A percentile compares a stretch with the other conserved stretches of the same genome.
These are phyloP conservation scores for Verticillium dahliae DNA, from an alignment of 2,329 filamentous ascomycete genomes.

Conservation along the genomic window DNA sequence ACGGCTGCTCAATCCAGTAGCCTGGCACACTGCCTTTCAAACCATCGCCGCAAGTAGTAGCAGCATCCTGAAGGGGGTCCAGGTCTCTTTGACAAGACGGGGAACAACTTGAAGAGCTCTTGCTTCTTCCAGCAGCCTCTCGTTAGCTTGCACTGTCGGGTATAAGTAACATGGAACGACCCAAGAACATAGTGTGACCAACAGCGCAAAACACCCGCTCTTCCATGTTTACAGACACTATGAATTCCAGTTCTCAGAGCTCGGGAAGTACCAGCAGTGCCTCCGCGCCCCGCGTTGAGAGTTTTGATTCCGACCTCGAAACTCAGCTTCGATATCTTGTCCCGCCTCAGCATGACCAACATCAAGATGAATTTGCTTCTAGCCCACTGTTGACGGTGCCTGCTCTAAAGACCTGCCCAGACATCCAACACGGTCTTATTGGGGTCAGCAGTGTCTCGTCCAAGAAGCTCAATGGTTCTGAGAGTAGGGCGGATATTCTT, in stretches of 20 bases:
- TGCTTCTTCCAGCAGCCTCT: no score
- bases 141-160: no score
- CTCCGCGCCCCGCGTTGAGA: not conserved
- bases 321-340: not conserved
- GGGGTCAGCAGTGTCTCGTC: constrained; percentile 11
- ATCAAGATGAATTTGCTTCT: constrained; percentile 2
- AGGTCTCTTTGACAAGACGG: no score
- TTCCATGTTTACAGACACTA: not conserved
- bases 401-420: not conserved
- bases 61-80: no score
- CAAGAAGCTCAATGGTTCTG: not conserved
- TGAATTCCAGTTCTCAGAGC: not conserved
- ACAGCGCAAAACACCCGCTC: no score
- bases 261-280: not conserved
- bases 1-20: no score
- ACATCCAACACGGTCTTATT: constrained; percentile 12
- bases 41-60: no score
- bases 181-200: no score
- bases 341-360: not conserved
- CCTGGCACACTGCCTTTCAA: no score
- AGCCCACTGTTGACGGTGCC: constrained; percentile 7
- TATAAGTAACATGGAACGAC: no score
- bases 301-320: not conserved
- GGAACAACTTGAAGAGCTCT: no score
- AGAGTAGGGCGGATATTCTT: constrained; percentile 2